phyloP scores from a whole-genome alignment of 2,329 filamentous ascomycete species.

The Cryphonectria carpinicola region DNA sequence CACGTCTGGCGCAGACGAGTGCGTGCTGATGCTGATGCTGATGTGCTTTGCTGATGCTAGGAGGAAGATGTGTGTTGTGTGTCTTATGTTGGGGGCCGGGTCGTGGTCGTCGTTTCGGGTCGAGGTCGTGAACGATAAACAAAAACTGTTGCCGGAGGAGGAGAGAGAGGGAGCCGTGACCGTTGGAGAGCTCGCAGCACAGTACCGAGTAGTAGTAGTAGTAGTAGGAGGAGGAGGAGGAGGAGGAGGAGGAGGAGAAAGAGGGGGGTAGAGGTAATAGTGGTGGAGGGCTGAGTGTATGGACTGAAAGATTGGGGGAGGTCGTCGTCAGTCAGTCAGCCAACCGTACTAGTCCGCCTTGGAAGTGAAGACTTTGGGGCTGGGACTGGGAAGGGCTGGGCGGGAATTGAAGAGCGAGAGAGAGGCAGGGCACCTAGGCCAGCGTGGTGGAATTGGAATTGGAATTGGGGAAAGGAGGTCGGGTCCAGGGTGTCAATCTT shows the following conservation, averaged over 20 bases:
- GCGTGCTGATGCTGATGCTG: slow-evolving; percentile 1
- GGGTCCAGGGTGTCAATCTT: slow-evolving; percentile 10
- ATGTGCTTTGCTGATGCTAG: slow-evolving; percentile 5
- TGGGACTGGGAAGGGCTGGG: slow-evolving; percentile 5
- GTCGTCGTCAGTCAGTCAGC: slow-evolving; percentile 2
- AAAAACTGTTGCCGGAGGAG: not conserved
- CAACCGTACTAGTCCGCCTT: not conserved
- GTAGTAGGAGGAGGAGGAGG: too few species aligned
- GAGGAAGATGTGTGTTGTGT: not conserved
- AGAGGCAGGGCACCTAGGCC: not conserved
- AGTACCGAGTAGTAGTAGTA: not conserved
- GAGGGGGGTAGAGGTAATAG: not conserved
- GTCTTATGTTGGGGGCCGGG: slow-evolving; percentile 10
- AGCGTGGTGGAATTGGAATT: slow-evolving; percentile 7
- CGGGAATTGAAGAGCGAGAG: not conserved
- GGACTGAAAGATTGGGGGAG: not conserved
- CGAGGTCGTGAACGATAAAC: slow-evolving; percentile 9
- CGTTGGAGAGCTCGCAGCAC: not conserved
- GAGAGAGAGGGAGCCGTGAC: not conserved
- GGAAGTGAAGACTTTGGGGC: slow-evolving; percentile 14
- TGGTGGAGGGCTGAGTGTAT: not conserved
- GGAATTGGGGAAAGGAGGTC: slow-evolving; percentile 12
- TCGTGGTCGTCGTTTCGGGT: slow-evolving; percentile 21
- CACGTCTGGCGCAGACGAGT: slow-evolving; percentile 24
- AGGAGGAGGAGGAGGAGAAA: not conserved